phyloP scores from a whole-genome alignment of 768 basidiomycete species.

The Xerocomus spinulosus region DNA sequence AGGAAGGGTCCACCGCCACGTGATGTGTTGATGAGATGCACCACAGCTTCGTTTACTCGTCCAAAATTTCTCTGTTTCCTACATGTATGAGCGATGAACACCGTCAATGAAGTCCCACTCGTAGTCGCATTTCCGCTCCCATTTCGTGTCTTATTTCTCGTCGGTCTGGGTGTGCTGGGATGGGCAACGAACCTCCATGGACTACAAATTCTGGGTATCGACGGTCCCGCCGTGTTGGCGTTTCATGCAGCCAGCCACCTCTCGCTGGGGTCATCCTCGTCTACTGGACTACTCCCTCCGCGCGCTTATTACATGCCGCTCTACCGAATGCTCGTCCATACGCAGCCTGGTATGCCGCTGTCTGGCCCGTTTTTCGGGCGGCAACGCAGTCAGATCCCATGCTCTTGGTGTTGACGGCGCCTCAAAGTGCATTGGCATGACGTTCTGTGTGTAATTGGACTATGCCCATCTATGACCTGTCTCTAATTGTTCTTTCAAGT shows the following conservation, averaged over 20 bases:
- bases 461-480: no score
- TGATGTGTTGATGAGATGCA: no score
- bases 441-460: no score
- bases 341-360: constrained; percentile 51
- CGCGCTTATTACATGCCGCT: constrained; percentile 49
- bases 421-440: no score
- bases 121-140: constrained; percentile 78
- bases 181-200: constrained; percentile 95
- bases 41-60: no score
- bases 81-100: no score
- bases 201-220: constrained; percentile 67
- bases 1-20: no score
- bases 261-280: constrained; percentile 18
- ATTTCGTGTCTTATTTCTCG: constrained; percentile 80
- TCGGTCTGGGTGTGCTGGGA: constrained; percentile 74
- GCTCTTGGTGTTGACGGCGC: no score
- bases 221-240: constrained; percentile 68
- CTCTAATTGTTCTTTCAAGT: no score
- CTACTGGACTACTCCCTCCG: constrained; percentile 24
- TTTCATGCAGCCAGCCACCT: constrained; percentile 31
- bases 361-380: constrained; percentile 67
- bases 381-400: constrained; percentile 52
- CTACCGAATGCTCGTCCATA: constrained; percentile 69
- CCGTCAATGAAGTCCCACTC: constrained; percentile 36
- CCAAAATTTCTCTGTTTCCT: no score